Evolutionary conservation across 176 grass and related monocot genomes (phyloP), one percentile per base, ranked within the genome.

Genomic region (Phragmites australis): DNA sequence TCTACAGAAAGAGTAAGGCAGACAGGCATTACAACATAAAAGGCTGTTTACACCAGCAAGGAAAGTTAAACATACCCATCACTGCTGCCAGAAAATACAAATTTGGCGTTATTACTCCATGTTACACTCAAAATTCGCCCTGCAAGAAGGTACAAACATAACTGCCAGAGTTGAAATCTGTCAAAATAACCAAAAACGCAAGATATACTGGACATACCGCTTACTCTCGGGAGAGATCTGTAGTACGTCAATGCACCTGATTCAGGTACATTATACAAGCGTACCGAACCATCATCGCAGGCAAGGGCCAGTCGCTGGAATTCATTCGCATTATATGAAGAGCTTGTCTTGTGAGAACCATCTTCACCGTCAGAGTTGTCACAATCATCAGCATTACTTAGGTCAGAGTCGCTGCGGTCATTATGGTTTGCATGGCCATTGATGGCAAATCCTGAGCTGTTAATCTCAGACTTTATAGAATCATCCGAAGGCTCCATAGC

Each of bases 191-290:
- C n/a, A 50, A 70, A 81, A 40, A 53, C 19, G 48, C 15, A 82
- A 86, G 63, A 55, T 70, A 51, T 40, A 72, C 15, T 71, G 65
- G 32, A 55, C 90, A 74, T 92, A 99, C 97, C 97, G 68, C 82
- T 90, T 81, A 95, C 97, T 86, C 88, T 89, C 41, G 93, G 97
- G 54, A 99, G 90, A 54, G 88, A 84, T 84, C 93, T 92, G 72
- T 77, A 89, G 89, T 91, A 95, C 77, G 74, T 90, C 86, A 99
- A 72, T 22, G 75, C 73, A 25, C 91, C 97, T 71, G 79, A 85
- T 81, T 93, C 88, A 80, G 93, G 87, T 23, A 91, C 78, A 59
- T 78, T 86, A 80, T 95, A 95, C 77, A 99, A 77, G 15, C 97
- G 83, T 30, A 95, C 68, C 70, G 87, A 95, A 39, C 97, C 93